Conservation (phyloP, 768 basidiomycete species). For the Gymnopilus junonius region DNA sequence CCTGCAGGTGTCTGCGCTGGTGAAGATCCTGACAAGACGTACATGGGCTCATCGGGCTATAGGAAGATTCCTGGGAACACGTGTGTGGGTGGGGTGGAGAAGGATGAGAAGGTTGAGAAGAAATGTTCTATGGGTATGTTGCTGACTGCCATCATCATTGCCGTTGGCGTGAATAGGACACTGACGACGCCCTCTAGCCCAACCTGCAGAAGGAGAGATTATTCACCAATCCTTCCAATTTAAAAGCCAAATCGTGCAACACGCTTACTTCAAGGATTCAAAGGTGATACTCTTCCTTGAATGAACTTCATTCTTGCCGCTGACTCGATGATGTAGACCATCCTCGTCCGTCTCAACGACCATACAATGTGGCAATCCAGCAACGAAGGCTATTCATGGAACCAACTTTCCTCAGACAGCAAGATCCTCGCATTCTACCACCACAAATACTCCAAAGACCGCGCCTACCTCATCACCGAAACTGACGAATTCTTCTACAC, state of each 20-base stretch:
- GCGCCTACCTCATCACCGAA: conserved; percentile 90
- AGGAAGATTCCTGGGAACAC: conserved; percentile 92
- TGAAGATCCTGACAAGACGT: conserved; percentile 55
- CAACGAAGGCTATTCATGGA: conserved; percentile 95
- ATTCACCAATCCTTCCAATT: conserved; percentile 83
- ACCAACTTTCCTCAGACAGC: conserved; percentile 58
- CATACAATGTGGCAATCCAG: conserved; percentile 89
- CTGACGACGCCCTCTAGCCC: conserved; percentile 47
- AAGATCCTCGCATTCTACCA: conserved; percentile 86
- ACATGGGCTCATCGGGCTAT: conserved; percentile 90
- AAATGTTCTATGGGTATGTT: conserved; percentile 78
- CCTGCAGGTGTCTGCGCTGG: conserved; percentile 72
- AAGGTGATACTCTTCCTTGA: conserved; percentile 46
- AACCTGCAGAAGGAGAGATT: conserved; percentile 79
- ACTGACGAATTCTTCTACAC: conserved; percentile 72
- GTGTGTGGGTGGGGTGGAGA: conserved; percentile 71
- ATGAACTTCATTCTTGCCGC: conserved; percentile 2
- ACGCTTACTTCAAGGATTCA: conserved; percentile 85
- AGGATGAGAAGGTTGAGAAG: conserved; percentile 75
- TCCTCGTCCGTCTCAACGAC: conserved; percentile 82
- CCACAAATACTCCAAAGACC: conserved; percentile 77
- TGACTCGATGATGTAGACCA: conserved; percentile 52
- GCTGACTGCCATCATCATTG: not conserved
- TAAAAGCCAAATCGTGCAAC: conserved; percentile 64
- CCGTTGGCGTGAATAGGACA: not conserved